A percentile compares a stretch with the other conserved stretches of the same genome.
phyloP scores from a whole-genome alignment of 129 eudicot genomes.

The Flaveria trinervia region DNA sequence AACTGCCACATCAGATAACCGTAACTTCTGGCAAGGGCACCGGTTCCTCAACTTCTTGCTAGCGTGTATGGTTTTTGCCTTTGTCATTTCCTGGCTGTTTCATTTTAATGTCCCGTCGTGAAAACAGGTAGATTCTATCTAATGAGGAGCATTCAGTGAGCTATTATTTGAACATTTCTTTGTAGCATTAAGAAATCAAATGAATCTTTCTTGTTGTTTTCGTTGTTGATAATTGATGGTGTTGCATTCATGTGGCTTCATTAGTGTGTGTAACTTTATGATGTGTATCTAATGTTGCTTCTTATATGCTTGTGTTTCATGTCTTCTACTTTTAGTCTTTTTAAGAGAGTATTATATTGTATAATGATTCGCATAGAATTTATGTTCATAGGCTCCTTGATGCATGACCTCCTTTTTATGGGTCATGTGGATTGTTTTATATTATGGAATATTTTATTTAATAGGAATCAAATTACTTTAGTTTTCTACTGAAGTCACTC shows the following conservation, averaged over 20 bases:
- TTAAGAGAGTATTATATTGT: background rate
- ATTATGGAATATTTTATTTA: no score
- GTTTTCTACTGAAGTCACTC: no score
- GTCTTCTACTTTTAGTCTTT: background rate
- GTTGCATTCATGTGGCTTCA: background rate
- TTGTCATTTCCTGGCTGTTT: slow-evolving; percentile 93
- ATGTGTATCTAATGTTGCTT: slow-evolving; percentile 14
- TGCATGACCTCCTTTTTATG: no score
- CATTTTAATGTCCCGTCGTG: slow-evolving; percentile 75
- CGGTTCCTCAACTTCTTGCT: slow-evolving; percentile 87
- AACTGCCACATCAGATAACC: slow-evolving; percentile 37
- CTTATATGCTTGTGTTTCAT: background rate
- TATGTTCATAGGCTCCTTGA: no score
- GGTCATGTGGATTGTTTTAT: no score
- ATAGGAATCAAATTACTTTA: no score
- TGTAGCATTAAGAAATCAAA: slow-evolving; percentile 21
- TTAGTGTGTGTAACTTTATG: slow-evolving; percentile 1
- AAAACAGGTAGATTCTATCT: slow-evolving; percentile 23
- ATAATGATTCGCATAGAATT: background rate
- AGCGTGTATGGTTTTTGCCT: slow-evolving; percentile 98
- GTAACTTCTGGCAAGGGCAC: slow-evolving; percentile 85
- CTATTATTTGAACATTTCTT: slow-evolving; percentile 12
- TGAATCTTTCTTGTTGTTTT: slow-evolving; percentile 18
- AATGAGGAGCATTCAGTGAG: slow-evolving; percentile 18
- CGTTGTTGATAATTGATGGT: slow-evolving; percentile 20